Percentiles rank a stretch among this genome's conserved stretches.
These are phyloP conservation scores for Arctium lappa DNA, from an alignment of 129 eudicot species.

Conservation along the genomic window DNA sequence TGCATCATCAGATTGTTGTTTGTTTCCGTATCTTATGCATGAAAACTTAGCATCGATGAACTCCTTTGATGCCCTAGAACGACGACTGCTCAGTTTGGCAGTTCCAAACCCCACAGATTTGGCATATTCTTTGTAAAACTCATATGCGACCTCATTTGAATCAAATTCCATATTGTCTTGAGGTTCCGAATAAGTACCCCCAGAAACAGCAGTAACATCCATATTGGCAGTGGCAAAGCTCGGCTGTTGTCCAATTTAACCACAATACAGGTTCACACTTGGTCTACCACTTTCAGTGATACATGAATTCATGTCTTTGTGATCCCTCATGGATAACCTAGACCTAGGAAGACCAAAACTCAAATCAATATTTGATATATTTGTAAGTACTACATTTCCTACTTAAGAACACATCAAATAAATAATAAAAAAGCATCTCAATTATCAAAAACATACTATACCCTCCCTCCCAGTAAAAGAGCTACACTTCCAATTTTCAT, in stretches of 20 bases:
- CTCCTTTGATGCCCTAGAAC: slow-evolving; percentile 86
- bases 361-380: background rate
- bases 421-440: background rate
- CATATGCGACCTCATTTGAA: slow-evolving; percentile 82
- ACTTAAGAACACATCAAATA: background rate
- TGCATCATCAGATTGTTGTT: slow-evolving; percentile 96
- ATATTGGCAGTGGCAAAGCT: slow-evolving; percentile 17
- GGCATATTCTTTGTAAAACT: slow-evolving; percentile 77
- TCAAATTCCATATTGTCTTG: slow-evolving; percentile 70
- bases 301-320: background rate
- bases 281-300: background rate
- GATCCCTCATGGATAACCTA: slow-evolving; percentile 6
- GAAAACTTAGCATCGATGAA: slow-evolving; percentile 96
- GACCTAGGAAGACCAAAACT: background rate
- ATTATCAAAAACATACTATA: background rate
- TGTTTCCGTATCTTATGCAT: slow-evolving; percentile 88
- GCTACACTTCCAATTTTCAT: background rate
- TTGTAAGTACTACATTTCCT: background rate
- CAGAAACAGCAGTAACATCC: slow-evolving; percentile 37
- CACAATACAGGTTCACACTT: slow-evolving; percentile 21
- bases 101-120: slow-evolving; percentile 90
- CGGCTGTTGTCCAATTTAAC: background rate
- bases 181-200: slow-evolving; percentile 41
- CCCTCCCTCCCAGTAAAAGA: background rate
- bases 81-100: slow-evolving; percentile 88